Conservation (phyloP, 306 rosid species). For the Echinosophora koreensis region DNA sequence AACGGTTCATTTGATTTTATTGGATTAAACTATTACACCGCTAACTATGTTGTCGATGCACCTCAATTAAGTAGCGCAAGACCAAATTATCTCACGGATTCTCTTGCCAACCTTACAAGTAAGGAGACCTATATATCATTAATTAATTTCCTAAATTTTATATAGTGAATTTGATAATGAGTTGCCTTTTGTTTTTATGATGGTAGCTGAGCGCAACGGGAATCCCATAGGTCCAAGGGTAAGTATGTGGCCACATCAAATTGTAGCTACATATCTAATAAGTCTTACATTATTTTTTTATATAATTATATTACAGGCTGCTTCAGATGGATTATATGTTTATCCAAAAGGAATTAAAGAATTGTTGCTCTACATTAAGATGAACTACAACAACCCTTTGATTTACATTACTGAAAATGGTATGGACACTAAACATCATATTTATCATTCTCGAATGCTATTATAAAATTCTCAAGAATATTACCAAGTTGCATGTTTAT, state of each 20-base stretch:
- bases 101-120: constrained; percentile 54
- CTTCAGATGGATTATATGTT: constrained; percentile 57
- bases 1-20: constrained; percentile 71
- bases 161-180: neutral
- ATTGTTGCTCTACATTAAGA: constrained; percentile 48
- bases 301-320: constrained; percentile 48
- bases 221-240: constrained; percentile 62
- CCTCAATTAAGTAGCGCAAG: constrained; percentile 14
- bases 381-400: constrained; percentile 56
- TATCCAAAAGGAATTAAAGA: constrained; percentile 64
- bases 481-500: neutral
- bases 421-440: constrained; percentile 18
- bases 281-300: neutral
- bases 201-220: constrained; percentile 53
- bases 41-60: constrained; percentile 53
- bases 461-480: neutral
- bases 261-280: neutral
- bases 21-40: constrained; percentile 71
- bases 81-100: constrained; percentile 49
- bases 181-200: neutral
- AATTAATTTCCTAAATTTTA: neutral
- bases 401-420: constrained; percentile 75
- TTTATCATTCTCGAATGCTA: neutral
- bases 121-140: neutral
- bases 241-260: neutral